Evolutionary conservation across 176 grass and related monocot species (phyloP).

Genomic region (Themeda triandra): DNA sequence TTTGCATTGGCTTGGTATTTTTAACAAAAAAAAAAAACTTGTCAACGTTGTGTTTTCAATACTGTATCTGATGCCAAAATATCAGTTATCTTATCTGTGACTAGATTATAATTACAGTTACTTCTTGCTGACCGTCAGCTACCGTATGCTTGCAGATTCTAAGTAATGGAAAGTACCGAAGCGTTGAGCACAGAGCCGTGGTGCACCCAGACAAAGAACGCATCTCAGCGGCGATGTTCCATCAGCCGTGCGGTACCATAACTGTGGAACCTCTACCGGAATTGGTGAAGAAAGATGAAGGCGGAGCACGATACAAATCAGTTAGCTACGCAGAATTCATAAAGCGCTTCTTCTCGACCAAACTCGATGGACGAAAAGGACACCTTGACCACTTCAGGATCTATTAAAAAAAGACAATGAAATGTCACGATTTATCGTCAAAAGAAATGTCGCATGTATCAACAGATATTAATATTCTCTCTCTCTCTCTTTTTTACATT

Average conservation of each 20-base stretch:
- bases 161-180: slow-evolving; percentile 41
- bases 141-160: slow-evolving; percentile 13
- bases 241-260: slow-evolving; percentile 9
- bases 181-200: slow-evolving; percentile 36
- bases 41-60: too few relatives aligned
- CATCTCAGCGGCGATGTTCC: slow-evolving; percentile 33
- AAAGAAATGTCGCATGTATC: not conserved
- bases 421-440: not conserved
- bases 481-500: too few relatives aligned
- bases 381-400: not conserved
- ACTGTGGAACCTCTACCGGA: slow-evolving; percentile 29
- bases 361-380: not conserved
- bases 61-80: too few relatives aligned
- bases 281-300: not conserved
- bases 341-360: not conserved
- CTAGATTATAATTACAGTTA: too few relatives aligned
- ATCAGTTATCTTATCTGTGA: too few relatives aligned
- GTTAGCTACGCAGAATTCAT: slow-evolving; percentile 1
- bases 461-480: not conserved
- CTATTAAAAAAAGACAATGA: not conserved
- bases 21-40: too few relatives aligned
- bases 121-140: not conserved
- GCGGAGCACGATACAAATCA: not conserved
- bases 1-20: too few relatives aligned
- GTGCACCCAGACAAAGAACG: slow-evolving; percentile 37